Percentiles rank a stretch among this genome's conserved stretches.
Conservation (phyloP, 1,284 basidiomycete species). For the Irpex lacteus region DNA sequence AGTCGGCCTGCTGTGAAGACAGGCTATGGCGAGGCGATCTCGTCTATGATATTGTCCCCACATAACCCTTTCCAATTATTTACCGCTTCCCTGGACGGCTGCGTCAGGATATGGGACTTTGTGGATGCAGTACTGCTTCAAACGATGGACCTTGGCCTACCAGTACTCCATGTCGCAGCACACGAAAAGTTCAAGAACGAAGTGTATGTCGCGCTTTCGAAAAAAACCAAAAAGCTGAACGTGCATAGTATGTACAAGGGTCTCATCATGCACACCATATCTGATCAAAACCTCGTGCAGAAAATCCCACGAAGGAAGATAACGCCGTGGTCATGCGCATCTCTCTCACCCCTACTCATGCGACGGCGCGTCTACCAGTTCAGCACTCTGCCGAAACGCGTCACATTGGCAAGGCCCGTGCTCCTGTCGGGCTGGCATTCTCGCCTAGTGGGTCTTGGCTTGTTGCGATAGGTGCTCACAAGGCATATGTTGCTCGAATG, state of each 20-base stretch:
- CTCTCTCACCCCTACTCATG: slow-evolving; percentile 50
- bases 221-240: slow-evolving; percentile 45
- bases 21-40: slow-evolving; percentile 59
- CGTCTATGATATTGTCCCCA: slow-evolving; percentile 78
- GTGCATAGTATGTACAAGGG: slow-evolving; percentile 38
- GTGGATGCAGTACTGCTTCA: slow-evolving; percentile 82
- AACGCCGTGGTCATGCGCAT: slow-evolving; percentile 59
- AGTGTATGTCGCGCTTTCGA: slow-evolving; percentile 67
- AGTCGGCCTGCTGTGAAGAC: slow-evolving; percentile 38
- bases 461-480: slow-evolving; percentile 77
- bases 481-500: slow-evolving; percentile 74
- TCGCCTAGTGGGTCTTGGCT: slow-evolving; percentile 83
- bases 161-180: slow-evolving; percentile 72
- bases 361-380: slow-evolving; percentile 38
- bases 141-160: slow-evolving; percentile 66
- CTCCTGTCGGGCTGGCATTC: slow-evolving; percentile 61
- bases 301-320: slow-evolving; percentile 34
- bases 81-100: slow-evolving; percentile 83
- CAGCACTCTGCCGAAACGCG: slow-evolving; percentile 50
- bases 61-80: slow-evolving; percentile 89
- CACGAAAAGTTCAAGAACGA: slow-evolving; percentile 65
- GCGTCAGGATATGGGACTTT: slow-evolving; percentile 91
- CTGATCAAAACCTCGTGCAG: slow-evolving; percentile 14
- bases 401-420: slow-evolving; percentile 68
- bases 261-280: slow-evolving; percentile 9